These are phyloP conservation scores for Aspergillus arachidicola DNA, from an alignment of 2,329 filamentous ascomycete species.

Conservation along the genomic window DNA sequence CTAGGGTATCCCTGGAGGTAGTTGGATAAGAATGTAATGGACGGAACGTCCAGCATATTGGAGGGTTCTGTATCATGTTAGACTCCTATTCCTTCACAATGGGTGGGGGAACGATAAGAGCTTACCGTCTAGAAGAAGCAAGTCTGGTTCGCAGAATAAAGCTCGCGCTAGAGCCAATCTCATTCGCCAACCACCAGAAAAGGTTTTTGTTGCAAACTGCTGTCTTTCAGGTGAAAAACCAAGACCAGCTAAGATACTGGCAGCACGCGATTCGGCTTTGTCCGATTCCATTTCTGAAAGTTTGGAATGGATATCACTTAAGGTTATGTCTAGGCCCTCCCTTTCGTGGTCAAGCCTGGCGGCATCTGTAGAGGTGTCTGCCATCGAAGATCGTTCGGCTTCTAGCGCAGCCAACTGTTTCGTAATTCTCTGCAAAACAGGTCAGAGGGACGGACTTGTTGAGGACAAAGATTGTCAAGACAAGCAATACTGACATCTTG, in stretches of 20 bases:
- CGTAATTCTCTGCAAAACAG: conserved; percentile 65
- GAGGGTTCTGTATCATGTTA: conserved; percentile 71
- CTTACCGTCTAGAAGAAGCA: conserved; percentile 80
- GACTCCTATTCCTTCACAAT: conserved; percentile 2
- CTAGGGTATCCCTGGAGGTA: conserved; percentile 94
- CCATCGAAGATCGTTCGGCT: conserved; percentile 73
- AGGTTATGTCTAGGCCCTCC: conserved; percentile 85
- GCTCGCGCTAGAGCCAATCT: conserved; percentile 90
- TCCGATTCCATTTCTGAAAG: conserved; percentile 98
- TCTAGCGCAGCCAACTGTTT: conserved; percentile 77
- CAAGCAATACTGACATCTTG: conserved; percentile 66
- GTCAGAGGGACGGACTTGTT: background rate
- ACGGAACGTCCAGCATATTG: conserved; percentile 99
- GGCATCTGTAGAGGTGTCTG: conserved; percentile 89
- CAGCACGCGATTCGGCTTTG: conserved; percentile 92
- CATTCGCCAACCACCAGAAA: conserved; percentile 99
- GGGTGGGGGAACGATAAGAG: background rate
- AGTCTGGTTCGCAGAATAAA: conserved; percentile 95
- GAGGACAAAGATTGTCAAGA: background rate
- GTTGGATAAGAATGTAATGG: conserved; percentile 94
- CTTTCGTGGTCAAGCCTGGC: conserved; percentile 81
- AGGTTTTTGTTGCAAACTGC: conserved; percentile 91
- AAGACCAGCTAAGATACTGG: conserved; percentile 93
- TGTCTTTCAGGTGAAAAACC: conserved; percentile 94
- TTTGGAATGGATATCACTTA: conserved; percentile 89